A percentile compares a stretch with the other conserved stretches of the same genome.
These are phyloP conservation scores for Vararia minispora DNA, from an alignment of 768 basidiomycete species.

Conservation along the genomic window DNA sequence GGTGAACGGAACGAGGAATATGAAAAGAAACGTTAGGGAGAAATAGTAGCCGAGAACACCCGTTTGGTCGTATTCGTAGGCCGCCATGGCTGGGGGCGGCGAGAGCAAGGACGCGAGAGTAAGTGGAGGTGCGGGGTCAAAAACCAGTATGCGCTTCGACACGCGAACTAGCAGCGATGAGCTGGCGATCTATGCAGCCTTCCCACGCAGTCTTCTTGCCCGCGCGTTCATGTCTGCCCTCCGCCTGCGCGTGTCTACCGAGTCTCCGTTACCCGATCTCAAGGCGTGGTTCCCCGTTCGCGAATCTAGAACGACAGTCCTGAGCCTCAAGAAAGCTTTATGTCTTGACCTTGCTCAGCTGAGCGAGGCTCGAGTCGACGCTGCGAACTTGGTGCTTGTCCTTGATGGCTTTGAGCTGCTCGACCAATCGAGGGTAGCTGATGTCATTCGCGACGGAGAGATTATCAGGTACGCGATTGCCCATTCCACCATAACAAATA, in stretches of 20 bases:
- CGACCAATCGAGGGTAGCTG: constrained; percentile 3
- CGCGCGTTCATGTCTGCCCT: background rate
- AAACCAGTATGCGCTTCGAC: too few relatives aligned
- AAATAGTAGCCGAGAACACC: constrained; percentile 88
- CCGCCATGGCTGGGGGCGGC: constrained; percentile 43
- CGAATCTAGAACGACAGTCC: background rate
- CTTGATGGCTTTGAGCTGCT: constrained; percentile 15
- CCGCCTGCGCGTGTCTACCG: constrained; percentile 11
- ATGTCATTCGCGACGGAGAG: constrained; percentile 12
- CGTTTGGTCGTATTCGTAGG: constrained; percentile 78
- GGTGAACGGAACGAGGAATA: constrained; percentile 74
- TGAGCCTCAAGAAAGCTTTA: constrained; percentile 6
- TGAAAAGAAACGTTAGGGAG: constrained; percentile 76
- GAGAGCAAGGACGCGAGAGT: constrained; percentile 8
- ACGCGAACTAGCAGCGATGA: too few relatives aligned
- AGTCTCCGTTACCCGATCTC: constrained; percentile 6
- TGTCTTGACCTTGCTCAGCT: constrained; percentile 7
- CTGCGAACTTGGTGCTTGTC: constrained; percentile 5
- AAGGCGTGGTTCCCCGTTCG: constrained; percentile 12
- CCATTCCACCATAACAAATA: background rate
- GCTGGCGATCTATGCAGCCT: background rate
- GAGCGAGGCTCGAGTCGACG: constrained; percentile 5
- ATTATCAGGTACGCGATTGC: constrained; percentile 6
- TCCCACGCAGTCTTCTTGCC: background rate
- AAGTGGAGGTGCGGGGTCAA: too few relatives aligned